Base-by-base conservation (phyloP, 768 basidiomycete genomes). In the Mycena alexandri region DNA sequence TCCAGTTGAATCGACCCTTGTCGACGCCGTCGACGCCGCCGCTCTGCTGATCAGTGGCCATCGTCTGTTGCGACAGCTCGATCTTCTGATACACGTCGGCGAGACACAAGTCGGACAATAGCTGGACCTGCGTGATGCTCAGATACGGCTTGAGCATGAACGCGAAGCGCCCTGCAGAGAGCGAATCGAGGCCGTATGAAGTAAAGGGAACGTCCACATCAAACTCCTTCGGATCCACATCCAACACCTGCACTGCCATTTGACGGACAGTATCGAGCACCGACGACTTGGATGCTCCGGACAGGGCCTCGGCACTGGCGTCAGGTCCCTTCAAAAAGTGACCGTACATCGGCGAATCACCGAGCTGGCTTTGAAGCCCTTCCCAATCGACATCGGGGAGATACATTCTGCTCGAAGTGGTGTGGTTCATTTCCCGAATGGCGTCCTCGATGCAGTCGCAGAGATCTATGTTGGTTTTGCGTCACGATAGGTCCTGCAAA, bases 1-100 rank as follows among this genome's bases (percentile, higher is more conserved):
- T 41, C 67, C 67, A 68, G 25, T 56, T 29, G 55, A 63, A 68
- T 11, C 25, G 47, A n/a, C 41, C 14, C 29, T 62, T 41, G n/a
- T 47, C 25, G 12, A 10, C 22, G 19, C 16, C 22, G 13, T 24
- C 47, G 25, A 41, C 36, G 24, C 17, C 25, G 25, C 6, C 19
- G 48, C 29, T 44, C 46, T 42, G 50, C 29, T 29, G 29, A 29
- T 29, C 6, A 38, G 4, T 38, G n/a, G 42, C 29, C 55, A 38
- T 6, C 16, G 25, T n/a, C 29, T 29, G 29, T 29, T 29, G 3
- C n/a, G n/a, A n/a, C n/a, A n/a, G n/a, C 36, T 51, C 36, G 14
- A 50, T 47, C 14, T 19, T n/a, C 48, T 41, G 29, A 2, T 17
- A 17, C 21, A 61, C 5, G 24, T 61, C 59, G 36, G 14, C 50